Base-by-base conservation (phyloP, 1,139 yeast species). In the Nakaseomyces bracarensis region DNA sequence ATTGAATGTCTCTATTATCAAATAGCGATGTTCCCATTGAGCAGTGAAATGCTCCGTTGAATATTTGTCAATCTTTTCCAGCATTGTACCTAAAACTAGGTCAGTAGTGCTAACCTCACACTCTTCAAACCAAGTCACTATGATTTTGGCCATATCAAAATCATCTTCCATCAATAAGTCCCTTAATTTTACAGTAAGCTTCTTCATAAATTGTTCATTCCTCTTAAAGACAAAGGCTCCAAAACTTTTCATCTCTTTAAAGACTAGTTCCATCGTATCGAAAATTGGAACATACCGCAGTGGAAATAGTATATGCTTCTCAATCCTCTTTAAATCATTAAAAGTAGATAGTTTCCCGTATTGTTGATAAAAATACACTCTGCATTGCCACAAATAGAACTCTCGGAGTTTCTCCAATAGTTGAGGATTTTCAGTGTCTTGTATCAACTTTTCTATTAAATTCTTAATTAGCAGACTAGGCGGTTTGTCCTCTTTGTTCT, bases 21-120 rank as follows among this genome's bases (percentile, higher is more conserved):
- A 70, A 28, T 47, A 51, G 28, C 54, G 43, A 31, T 53, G 56
- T 43, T 67, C 54, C 77, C 78, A 75, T 1, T 63, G 61, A 1
- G 55, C 54, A 1, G 63, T 50, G 54, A 75, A 72, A 13, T 59
- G 55, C 3, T 45, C 41, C 3, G 53, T 47, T n/a, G 77, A 67
- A 46, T 63, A 67, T 3, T 47, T 39, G 31, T 62, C 61, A 26
- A 78, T 71, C 43, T 68, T 68, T 3, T 54, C 52, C 10, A 72
- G 66, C 1, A 77, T 63, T 3, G 71, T 51, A 35, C 67, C 63
- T 8, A 76, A 64, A 3, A 77, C 57, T 4, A 71, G 53, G 33
- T 49, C 49, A 25, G 42, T 47, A 2, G 55, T 49, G 18, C 50
- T 50, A 14, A 50, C 40, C 27, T 34, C 29, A n/a, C n/a, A 38